Evolutionary conservation across 495 filamentous ascomycete species (phyloP).

Genomic region (Articulospora tetracladia): DNA sequence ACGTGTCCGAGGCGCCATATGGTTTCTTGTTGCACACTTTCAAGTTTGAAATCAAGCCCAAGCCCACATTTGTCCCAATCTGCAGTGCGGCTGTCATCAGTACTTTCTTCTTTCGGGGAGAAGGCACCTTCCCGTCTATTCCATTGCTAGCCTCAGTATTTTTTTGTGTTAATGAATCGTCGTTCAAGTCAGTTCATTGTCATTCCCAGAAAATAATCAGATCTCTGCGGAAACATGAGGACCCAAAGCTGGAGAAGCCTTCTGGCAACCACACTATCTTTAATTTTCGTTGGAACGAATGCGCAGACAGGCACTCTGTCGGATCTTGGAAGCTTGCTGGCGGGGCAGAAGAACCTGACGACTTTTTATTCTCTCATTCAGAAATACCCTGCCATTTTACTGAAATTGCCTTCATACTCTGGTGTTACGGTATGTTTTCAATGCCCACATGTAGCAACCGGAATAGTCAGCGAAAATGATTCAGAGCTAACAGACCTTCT

Average conservation of each 20-base stretch:
- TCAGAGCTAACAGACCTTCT: not conserved
- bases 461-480: not conserved
- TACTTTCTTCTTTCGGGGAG: not conserved
- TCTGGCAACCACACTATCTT: constrained; percentile 7
- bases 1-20: not conserved
- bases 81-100: not conserved
- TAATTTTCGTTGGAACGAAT: constrained; percentile 5
- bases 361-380: constrained; percentile 31
- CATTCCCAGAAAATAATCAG: not conserved
- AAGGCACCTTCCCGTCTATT: not conserved
- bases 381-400: constrained; percentile 33
- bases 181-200: not conserved
- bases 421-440: constrained; percentile 31
- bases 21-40: not conserved
- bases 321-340: constrained; percentile 27
- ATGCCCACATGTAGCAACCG: not conserved
- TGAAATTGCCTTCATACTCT: constrained; percentile 27
- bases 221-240: constrained; percentile 10
- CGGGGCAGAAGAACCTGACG: constrained; percentile 26
- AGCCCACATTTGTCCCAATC: not conserved
- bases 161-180: not conserved
- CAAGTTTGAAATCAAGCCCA: not conserved
- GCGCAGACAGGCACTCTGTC: constrained; percentile 18
- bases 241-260: constrained; percentile 11
- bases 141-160: not conserved